Base-by-base conservation (phyloP, 176 grass and related monocot species). In the Zea luxurians region DNA sequence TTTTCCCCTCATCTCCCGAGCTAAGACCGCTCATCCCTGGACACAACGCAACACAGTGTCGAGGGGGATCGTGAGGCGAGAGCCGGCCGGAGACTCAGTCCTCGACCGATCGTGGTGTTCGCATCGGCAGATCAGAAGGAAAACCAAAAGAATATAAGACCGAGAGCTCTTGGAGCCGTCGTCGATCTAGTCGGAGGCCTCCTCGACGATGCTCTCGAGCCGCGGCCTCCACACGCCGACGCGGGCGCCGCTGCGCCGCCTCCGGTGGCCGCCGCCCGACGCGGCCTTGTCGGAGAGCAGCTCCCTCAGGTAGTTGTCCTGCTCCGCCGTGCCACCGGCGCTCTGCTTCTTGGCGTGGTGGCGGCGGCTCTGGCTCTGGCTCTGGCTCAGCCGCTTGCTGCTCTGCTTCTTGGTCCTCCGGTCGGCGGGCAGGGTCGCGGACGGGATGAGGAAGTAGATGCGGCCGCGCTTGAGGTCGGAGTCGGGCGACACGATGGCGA, bases 381-480 rank as follows among this genome's bases (percentile, higher is more conserved):
- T 27, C 27, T 27, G 27, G 27, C 27, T 27, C 45, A 55, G 10
- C 17, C 58, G 78, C 66, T 76, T 88, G 86, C 70, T 34, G 21
- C 55, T 38, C 46, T 59, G 57, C 55, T 83, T 90, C 76, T 89
- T 93, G 53, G 0, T 27, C 27, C 27, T 27, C 27, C 27, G 27
- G 27, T 27, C 27, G 27, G 66, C 73, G 6, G 91, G 83, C 20
- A 92, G 34, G 1, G 95, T 89, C 0, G 89, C 86, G 11, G 79
- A 86, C 11, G 95, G 91, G 73, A 98, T 94, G 67, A 98, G 85
- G 71, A 94, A 94, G 79, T 98, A 98, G 69, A 98, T 92, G 72
- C 82, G 76, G n/a, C 95, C 95, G 48, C 91, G 78, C 83, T 94
- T 98, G 65, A 98, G 95, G 54, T 98, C 95, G 8, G 95, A 76